Evolutionary conservation across 2,329 filamentous ascomycete species (phyloP), one percentile per base, ranked within the genome.

Genomic region (Neofusicoccum parvum): DNA sequence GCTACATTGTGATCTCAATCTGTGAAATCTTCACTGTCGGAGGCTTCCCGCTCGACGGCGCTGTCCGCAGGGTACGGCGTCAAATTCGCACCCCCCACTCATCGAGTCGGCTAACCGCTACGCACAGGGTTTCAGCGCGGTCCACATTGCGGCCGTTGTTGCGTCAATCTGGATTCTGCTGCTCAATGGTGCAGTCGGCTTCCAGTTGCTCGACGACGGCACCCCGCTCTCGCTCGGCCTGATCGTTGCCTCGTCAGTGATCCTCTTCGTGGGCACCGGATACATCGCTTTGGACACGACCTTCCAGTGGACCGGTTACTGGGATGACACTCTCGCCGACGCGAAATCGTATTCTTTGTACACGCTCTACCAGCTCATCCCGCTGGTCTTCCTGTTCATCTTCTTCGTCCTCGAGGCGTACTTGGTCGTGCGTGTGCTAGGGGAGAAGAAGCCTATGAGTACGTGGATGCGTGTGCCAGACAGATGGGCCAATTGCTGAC

Each of bases 11-110:
- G 66, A 88, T 98, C 67, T 88, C 91, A 72, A 91, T 99, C 73
- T 97, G 94, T 80, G 95, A 98, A 78, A 97, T 99, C 73, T 97
- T 99, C 80, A 94, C 93, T 0, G 88, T 98, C 41, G 95, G 95
- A 70, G 91, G 90, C 36, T 94, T 99, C 72, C 93, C 94, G 2
- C 80, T 97, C 20, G 82, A 86, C 70, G 80, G 84, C 62, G 87
- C 80, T 58, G 90, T 92, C 66, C 88, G 93, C 76, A 85, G 91
- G 72, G 92, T 91, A 85, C 69, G 89, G 82, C 50, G 46, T 46
- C 49, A 56, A 49, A 41, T 7, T 15, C 27, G 5, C 58, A 14
- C 51, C 36, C 23, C 14, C 66, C 15, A 4, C 5, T 9, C 41
- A n/a, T 27, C 32, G n/a, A 36, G n/a, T 54, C 36, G 23, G 15